phyloP scores from a whole-genome alignment of 345 rosid genomes.

The Hevea brasiliensis region DNA sequence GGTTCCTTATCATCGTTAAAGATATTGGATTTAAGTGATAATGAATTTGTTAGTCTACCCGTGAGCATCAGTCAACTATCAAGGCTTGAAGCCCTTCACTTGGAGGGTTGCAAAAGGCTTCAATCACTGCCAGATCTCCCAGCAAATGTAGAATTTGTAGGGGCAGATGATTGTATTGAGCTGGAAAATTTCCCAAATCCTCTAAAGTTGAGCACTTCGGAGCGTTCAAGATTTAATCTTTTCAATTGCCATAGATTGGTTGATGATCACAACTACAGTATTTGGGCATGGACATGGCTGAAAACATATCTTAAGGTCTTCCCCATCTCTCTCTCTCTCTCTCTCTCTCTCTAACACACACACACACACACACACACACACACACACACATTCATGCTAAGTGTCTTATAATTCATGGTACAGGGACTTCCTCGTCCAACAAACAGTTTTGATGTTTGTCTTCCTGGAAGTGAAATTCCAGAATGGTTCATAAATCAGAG shows the following conservation, averaged over 20 bases:
- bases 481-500: background rate
- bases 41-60: slow-evolving; percentile 1
- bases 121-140: background rate
- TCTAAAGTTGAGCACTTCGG: background rate
- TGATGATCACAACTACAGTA: background rate
- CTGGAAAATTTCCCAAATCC: slow-evolving; percentile 11
- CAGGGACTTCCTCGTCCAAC: background rate
- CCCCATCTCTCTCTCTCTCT: background rate
- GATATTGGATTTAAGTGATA: slow-evolving; percentile 12
- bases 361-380: background rate
- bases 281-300: background rate
- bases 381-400: background rate
- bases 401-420: background rate
- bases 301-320: slow-evolving; percentile 1
- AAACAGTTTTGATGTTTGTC: background rate
- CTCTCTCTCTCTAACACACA: background rate
- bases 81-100: slow-evolving; percentile 5
- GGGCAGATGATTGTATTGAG: slow-evolving; percentile 4
- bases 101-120: slow-evolving; percentile 19
- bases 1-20: slow-evolving; percentile 7
- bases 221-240: background rate
- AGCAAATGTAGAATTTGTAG: background rate
- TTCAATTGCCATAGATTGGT: slow-evolving; percentile 2
- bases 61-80: slow-evolving; percentile 1
- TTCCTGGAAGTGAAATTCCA: slow-evolving; percentile 2